Percentiles rank a stretch among this genome's conserved stretches.
Conservation (phyloP, 78 protist genomes). For the Tieghemostelium lacteum region DNA sequence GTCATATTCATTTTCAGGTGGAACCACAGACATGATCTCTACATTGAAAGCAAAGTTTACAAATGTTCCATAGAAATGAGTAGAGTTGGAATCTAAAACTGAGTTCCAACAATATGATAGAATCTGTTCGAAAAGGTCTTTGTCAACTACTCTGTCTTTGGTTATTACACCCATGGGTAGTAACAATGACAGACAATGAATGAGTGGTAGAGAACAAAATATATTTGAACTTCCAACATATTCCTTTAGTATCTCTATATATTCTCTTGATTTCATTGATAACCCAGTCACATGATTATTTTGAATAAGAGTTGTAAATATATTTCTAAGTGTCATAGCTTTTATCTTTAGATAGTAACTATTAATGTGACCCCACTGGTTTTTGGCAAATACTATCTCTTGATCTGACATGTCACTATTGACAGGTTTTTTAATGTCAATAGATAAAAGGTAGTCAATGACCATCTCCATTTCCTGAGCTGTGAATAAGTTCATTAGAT, state of each 20-base stretch:
- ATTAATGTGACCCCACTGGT: constrained; percentile 10
- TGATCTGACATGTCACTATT: not conserved
- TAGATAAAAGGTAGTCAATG: not conserved
- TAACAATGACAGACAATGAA: constrained; percentile 34
- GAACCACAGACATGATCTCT: not conserved
- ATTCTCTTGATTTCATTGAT: not conserved
- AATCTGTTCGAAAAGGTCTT: constrained; percentile 9
- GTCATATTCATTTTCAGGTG: not conserved
- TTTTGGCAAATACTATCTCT: not conserved
- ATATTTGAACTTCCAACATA: constrained; percentile 36
- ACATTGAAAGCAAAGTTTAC: constrained; percentile 44
- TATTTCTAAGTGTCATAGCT: constrained; percentile 31
- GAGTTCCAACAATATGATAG: constrained; percentile 41
- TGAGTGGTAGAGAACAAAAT: constrained; percentile 30
- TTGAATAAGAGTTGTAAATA: not conserved
- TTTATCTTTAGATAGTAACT: constrained; percentile 56
- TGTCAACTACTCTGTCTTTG: not conserved
- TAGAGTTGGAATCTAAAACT: constrained; percentile 9
- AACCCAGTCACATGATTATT: not conserved
- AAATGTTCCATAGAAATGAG: constrained; percentile 29
- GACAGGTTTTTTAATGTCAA: not conserved
- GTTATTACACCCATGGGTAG: constrained; percentile 11
- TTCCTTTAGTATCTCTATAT: constrained; percentile 14
- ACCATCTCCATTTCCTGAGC: not conserved
- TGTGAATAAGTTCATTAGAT: not conserved